A percentile compares a stretch with the other conserved stretches of the same genome.
phyloP scores from a whole-genome alignment of 2,329 filamentous ascomycete genomes.

The Penicillium sp. region DNA sequence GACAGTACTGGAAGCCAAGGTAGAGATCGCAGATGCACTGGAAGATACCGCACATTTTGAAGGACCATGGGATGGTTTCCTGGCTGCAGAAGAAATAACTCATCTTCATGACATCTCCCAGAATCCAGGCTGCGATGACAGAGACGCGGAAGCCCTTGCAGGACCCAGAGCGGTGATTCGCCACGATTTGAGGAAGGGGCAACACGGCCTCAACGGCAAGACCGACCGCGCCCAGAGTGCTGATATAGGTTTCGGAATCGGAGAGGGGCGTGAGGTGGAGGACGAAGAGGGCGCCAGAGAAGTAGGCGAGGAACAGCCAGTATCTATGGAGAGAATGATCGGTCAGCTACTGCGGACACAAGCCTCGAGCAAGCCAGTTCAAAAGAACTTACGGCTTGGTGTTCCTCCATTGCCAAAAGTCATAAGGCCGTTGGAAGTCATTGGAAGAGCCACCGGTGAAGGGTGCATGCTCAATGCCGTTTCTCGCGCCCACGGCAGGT shows the following conservation, averaged over 20 bases:
- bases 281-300: constrained; percentile 43
- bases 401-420: constrained; percentile 59
- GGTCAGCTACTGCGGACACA: constrained; percentile 5
- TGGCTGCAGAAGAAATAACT: constrained; percentile 44
- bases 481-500: constrained; percentile 36
- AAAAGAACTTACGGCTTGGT: constrained; percentile 43
- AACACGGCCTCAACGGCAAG: constrained; percentile 45
- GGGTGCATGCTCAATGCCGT: constrained; percentile 37
- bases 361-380: background rate
- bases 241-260: constrained; percentile 38
- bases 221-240: constrained; percentile 40
- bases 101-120: constrained; percentile 48
- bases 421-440: constrained; percentile 47
- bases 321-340: constrained; percentile 35
- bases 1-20: constrained; percentile 42
- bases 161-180: constrained; percentile 43
- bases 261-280: constrained; percentile 50
- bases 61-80: constrained; percentile 43
- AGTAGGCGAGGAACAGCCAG: constrained; percentile 54
- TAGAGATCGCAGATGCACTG: constrained; percentile 45
- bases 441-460: constrained; percentile 30
- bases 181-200: constrained; percentile 43
- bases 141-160: constrained; percentile 47
- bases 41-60: constrained; percentile 45
- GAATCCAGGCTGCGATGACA: constrained; percentile 43